Base-by-base conservation (phyloP, 257 asterid genomes). In the Linaria vulgaris region DNA sequence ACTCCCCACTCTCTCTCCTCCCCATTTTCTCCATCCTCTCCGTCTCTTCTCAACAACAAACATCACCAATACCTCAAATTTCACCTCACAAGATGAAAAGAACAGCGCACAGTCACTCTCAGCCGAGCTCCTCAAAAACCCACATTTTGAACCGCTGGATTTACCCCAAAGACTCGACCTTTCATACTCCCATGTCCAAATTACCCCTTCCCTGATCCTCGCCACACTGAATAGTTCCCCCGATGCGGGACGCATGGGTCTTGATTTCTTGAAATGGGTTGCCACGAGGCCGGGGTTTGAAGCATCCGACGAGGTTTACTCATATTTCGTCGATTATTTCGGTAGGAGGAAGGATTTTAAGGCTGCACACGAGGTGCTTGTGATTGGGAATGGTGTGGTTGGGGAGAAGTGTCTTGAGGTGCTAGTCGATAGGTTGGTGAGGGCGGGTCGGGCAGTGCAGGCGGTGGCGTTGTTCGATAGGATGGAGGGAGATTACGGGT, bases 341-440 rank as follows among this genome's bases (percentile, higher is more conserved):
- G 99, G 99, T 31, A 81, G 96, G 51, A 88, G 89, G 74, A 90
- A 87, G 60, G 97, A 94, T 83, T 94, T 94, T 44, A 94, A 94
- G 70, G 96, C 97, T 51, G 57, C 77, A 34, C 80, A 90, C 48
- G 88, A 94, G 41, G 81, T 90, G 37, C 92, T 94, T 19, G 48
- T 59, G 13, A 79, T 72, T 47, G 94, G 87, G 15, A 51, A 30
- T 38, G 95, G 94, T 16, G 73, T 79, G 5, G 47, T 65, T 43
- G 96, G 95, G 61, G 27, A 27, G 17, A 82, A 84, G 69, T 65
- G 88, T 66, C 69, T 90, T 11, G 94, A 82, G 69, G 82, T 86
- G 15, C 64, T 83, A 1, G 84, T 85, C 61, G 95, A 90, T 64
- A 75, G 99, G 63, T 71, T 90, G 74, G 96, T 84, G 52, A 64